A percentile compares a stretch with the other conserved stretches of the same genome.
Conservation (phyloP, 352 stramenopile species). For the Elongisporangium anandrum region DNA sequence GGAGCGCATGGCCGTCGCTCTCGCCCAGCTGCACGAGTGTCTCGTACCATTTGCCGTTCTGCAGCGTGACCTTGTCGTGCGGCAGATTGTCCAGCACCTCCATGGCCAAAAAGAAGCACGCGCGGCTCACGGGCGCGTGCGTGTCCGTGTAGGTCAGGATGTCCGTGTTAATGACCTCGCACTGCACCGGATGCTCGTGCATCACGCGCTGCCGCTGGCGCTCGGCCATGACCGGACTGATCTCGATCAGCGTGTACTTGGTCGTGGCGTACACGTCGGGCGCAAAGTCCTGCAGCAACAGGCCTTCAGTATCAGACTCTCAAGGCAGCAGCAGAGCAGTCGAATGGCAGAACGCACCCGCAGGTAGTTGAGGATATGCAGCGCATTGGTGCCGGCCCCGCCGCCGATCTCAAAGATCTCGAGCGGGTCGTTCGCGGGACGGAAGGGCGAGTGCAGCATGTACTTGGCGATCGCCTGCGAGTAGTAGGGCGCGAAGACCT, state of each 20-base stretch:
- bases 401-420: slow-evolving; percentile 87
- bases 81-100: slow-evolving; percentile 91
- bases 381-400: slow-evolving; percentile 84
- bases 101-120: slow-evolving; percentile 82
- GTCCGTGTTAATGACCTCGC: slow-evolving; percentile 74
- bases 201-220: slow-evolving; percentile 64
- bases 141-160: slow-evolving; percentile 69
- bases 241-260: slow-evolving; percentile 88
- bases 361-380: slow-evolving; percentile 89
- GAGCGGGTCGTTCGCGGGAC: slow-evolving; percentile 29
- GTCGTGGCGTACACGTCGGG: slow-evolving; percentile 76
- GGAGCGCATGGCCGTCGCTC: not conserved
- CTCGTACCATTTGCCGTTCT: slow-evolving; percentile 77
- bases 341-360: slow-evolving; percentile 11
- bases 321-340: not conserved
- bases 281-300: slow-evolving; percentile 28
- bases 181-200: slow-evolving; percentile 51
- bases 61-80: slow-evolving; percentile 86
- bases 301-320: not conserved
- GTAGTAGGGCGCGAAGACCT: slow-evolving; percentile 87
- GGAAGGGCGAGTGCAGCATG: slow-evolving; percentile 76
- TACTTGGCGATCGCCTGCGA: slow-evolving; percentile 85
- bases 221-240: slow-evolving; percentile 84
- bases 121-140: slow-evolving; percentile 38
- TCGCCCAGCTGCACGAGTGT: slow-evolving; percentile 40